Conservation (phyloP, 306 rosid genomes). For the Morella rubra region DNA sequence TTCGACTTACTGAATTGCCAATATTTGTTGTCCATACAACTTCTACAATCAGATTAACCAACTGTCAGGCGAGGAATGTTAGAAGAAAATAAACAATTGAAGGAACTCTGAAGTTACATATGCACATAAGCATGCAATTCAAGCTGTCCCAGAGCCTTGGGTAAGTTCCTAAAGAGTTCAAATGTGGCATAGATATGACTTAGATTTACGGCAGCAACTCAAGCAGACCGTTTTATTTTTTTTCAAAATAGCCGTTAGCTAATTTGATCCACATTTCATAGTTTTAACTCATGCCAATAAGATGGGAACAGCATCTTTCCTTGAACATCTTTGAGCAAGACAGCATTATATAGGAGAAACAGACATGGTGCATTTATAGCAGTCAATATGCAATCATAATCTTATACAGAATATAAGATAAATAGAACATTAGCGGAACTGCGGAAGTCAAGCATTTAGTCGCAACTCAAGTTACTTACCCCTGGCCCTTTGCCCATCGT, state of each 20-base stretch:
- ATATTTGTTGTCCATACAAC: too few relatives aligned
- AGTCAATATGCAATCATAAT: too few relatives aligned
- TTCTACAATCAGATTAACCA: too few relatives aligned
- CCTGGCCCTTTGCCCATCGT: slow-evolving; percentile 64
- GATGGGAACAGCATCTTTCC: not conserved
- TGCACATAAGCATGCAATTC: not conserved
- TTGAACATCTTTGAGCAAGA: not conserved
- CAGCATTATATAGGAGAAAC: not conserved
- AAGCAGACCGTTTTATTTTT: not conserved
- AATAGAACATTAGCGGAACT: not conserved
- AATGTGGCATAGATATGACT: not conserved
- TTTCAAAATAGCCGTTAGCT: not conserved
- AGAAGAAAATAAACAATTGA: too few relatives aligned
- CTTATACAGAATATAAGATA: too few relatives aligned
- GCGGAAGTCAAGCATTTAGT: not conserved
- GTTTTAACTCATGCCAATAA: not conserved
- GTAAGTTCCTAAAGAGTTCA: not conserved
- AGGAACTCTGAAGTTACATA: not conserved
- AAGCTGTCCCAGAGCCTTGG: not conserved
- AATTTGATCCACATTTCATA: not conserved
- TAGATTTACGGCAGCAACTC: not conserved
- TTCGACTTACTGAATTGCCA: too few relatives aligned
- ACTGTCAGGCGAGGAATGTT: too few relatives aligned
- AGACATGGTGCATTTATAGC: not conserved
- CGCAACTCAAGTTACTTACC: slow-evolving; percentile 30